Base-by-base conservation (phyloP, 495 filamentous ascomycete genomes). In the Xylaria palmicola region DNA sequence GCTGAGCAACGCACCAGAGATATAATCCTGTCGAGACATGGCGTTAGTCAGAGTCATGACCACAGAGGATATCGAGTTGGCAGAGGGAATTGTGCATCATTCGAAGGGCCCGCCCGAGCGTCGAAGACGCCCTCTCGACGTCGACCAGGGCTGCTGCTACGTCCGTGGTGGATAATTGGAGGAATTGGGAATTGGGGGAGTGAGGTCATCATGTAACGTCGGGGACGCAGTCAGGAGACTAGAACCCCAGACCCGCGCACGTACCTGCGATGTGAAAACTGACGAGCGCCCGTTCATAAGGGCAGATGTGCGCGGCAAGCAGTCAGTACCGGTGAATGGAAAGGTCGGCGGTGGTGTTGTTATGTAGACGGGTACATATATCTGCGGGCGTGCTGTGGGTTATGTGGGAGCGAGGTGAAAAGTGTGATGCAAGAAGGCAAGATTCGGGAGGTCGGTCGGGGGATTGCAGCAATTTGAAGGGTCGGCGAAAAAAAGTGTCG, bases 261-360 rank as follows among this genome's bases (percentile, higher is more conserved):
- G 63, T 91, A 95, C 91, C 90, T 97, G 92, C 79, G 92, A 97
- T 82, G 92, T 97, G 83, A 93, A 97, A 77, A 90, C 84, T 74
- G 92, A 92, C 77, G 87, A 83, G 85, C 87, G 87, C 84, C 89
- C 90, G 90, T 88, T 90, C 92, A 97, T 97, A 89, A 89, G 88
- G 84, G 89, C 89, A 69, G 76, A 65, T 74, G 65, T 62, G 62
- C 62, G 56, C 60, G 63, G 55, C n/a, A 60, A 67, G 15, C 58
- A 67, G 68, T 62, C 70, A 68, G 63, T 60, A 62, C 49, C 15
- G 58, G 56, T 30, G 34, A 32, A 37, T 45, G n/a, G 27, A 36
- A 6, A 51, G 34, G 17, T 49, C 45, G 54, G 52, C n/a, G 24
- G 45, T 36, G 56, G 59, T 32, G 51, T 39, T 27, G 30, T 36